These are phyloP conservation scores for Amylocystis lapponica DNA, from an alignment of 768 basidiomycete genomes.

Conservation along the genomic window DNA sequence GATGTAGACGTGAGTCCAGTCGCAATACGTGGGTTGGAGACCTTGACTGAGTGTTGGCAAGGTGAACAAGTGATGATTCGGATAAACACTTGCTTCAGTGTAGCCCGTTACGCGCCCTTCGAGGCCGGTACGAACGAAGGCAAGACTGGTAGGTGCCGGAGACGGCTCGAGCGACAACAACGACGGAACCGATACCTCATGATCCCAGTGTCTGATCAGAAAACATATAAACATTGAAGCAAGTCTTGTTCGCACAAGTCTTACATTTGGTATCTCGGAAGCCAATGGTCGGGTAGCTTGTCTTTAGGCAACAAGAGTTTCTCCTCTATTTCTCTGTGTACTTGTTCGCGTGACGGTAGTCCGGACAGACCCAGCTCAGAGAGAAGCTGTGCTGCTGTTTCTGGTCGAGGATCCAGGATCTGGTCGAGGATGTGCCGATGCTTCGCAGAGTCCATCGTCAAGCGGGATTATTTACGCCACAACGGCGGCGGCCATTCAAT, in stretches of 20 bases:
- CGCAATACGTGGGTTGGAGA: conserved; percentile 44
- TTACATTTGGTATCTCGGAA: conserved; percentile 82
- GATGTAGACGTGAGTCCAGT: conserved; percentile 83
- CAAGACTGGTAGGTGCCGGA: conserved; percentile 66
- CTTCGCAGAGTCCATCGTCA: conserved; percentile 2
- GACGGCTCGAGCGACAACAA: conserved; percentile 63
- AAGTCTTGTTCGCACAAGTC: conserved; percentile 16
- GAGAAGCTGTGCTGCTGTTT: conserved; percentile 40
- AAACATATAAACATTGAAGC: conserved; percentile 5
- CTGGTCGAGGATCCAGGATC: conserved; percentile 37
- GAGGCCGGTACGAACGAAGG: conserved; percentile 74
- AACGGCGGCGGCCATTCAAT: too few relatives aligned
- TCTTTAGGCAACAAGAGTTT: conserved; percentile 67
- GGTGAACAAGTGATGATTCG: not conserved
- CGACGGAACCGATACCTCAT: conserved; percentile 52
- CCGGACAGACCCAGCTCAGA: conserved; percentile 51
- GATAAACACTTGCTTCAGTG: conserved; percentile 50
- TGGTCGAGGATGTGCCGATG: conserved; percentile 3
- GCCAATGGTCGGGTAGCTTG: conserved; percentile 62
- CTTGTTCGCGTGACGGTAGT: conserved; percentile 51
- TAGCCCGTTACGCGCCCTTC: conserved; percentile 78
- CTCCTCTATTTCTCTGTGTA: conserved; percentile 68
- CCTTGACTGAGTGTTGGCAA: conserved; percentile 30
- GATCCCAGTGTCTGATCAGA: conserved; percentile 63
- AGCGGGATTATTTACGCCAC: too few relatives aligned